Percentiles rank a stretch among this genome's conserved stretches.
Conservation (phyloP, 1,284 basidiomycete species). For the Vanrija pseudolonga region DNA sequence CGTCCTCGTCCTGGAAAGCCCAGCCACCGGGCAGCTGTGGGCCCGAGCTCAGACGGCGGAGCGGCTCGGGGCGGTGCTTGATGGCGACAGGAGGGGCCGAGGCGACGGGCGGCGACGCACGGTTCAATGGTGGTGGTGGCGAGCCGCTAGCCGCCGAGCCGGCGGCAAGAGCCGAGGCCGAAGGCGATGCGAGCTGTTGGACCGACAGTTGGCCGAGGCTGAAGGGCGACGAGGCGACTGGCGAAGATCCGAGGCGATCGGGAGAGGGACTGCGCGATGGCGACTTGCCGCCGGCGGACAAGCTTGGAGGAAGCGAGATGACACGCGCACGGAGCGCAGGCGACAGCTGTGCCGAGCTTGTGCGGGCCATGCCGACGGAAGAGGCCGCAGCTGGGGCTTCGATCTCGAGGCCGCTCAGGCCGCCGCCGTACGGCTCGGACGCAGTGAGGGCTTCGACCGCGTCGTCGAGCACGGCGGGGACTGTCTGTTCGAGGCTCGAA, state of each 20-base stretch:
- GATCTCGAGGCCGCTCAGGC: slow-evolving; percentile 38
- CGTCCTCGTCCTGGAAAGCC: slow-evolving; percentile 24
- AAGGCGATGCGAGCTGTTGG: slow-evolving; percentile 9
- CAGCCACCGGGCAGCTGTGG: slow-evolving; percentile 43
- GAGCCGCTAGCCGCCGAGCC: background rate
- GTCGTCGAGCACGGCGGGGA: slow-evolving; percentile 48
- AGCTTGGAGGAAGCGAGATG: slow-evolving; percentile 2
- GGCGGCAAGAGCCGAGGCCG: background rate
- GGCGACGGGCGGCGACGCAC: background rate
- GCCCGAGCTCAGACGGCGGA: slow-evolving; percentile 33
- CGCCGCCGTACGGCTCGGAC: slow-evolving; percentile 13
- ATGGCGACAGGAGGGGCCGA: background rate
- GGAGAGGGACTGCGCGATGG: slow-evolving; percentile 15
- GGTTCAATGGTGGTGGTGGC: no score
- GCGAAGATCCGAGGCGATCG: slow-evolving; percentile 7
- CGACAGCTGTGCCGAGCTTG: slow-evolving; percentile 25
- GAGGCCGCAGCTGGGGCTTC: slow-evolving; percentile 30
- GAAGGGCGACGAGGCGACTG: background rate
- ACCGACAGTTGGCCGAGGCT: slow-evolving; percentile 18
- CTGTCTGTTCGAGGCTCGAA: slow-evolving; percentile 40
- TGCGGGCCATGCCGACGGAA: slow-evolving; percentile 27
- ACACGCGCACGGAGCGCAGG: slow-evolving; percentile 21
- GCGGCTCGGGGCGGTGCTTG: slow-evolving; percentile 30
- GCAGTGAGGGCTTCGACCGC: slow-evolving; percentile 46
- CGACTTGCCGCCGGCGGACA: no score